Base-by-base conservation (phyloP, 768 basidiomycete genomes). In the Phlebiopsis flavidoalba region DNA sequence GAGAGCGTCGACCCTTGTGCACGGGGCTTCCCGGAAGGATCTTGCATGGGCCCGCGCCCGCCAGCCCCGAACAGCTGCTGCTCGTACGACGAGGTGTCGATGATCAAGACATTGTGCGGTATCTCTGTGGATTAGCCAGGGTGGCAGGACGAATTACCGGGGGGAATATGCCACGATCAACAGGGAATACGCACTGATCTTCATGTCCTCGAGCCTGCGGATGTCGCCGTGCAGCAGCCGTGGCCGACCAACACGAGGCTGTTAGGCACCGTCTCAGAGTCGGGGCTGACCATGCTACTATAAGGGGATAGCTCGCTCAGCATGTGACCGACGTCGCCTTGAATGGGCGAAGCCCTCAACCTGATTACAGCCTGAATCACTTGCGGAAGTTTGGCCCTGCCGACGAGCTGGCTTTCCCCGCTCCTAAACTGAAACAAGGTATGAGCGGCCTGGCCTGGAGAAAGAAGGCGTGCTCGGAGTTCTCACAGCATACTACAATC, bases 331-430 rank as follows among this genome's bases (percentile, higher is more conserved):
- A n/a, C 35, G 40, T 31, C n/a, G 37, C 12, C 40, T 26, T 45
- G 37, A 10, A 55, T 26, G 48, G n/a, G 46, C 31, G 53, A 36
- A 59, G 22, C 37, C n/a, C 73, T 54, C 70, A n/a, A 86, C 89
- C 86, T 89, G 65, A 93, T 81, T 59, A 89, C 72, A 17, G 87
- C 87, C 65, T 89, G 86, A 3, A 93, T 78, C 53, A 93, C 80
- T 57, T 85, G 80, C 0, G 88, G 79, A n/a, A 91, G 73, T 65
- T 85, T 88, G n/a, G 76, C 67, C 71, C 86, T 93, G 22, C 84
- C 71, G 17, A 84, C 75, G 37, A 88, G 74, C 69, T 90, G 89
- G 65, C 86, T 89, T 58, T 91, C 86, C 26, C 88, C 91, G 68
- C n/a, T n/a, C n/a, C n/a, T n/a, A n/a, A 90, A 93, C 90, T 93